Evolutionary conservation across 768 basidiomycete genomes (phyloP).

Genomic region (Nevesoporus exiguus): DNA sequence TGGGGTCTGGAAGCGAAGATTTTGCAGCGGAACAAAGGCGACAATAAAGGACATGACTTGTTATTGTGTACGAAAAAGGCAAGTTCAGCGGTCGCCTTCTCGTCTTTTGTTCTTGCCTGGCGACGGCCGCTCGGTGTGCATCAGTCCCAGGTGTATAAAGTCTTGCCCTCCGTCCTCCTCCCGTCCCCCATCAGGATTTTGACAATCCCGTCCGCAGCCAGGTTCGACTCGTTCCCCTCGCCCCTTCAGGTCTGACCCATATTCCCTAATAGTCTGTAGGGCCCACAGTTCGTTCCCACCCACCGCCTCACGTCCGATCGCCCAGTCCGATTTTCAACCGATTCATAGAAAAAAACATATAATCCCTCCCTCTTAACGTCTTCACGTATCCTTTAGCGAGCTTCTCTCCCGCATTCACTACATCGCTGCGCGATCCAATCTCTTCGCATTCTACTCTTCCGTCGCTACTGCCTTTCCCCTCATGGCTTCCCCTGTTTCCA

Average conservation of each 20-base stretch:
- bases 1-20: slow-evolving; percentile 11
- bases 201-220: slow-evolving; percentile 36
- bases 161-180: neutral
- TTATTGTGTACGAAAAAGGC: slow-evolving; percentile 33
- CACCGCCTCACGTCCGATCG: slow-evolving; percentile 17
- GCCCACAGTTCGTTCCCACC: slow-evolving; percentile 9
- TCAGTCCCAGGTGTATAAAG: slow-evolving; percentile 26
- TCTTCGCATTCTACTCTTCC: slow-evolving; percentile 21
- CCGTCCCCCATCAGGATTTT: slow-evolving; percentile 31
- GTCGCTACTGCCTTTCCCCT: slow-evolving; percentile 4
- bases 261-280: slow-evolving; percentile 26
- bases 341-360: slow-evolving; percentile 8
- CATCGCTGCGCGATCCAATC: slow-evolving; percentile 32
- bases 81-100: slow-evolving; percentile 5
- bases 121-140: slow-evolving; percentile 17
- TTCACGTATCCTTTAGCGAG: slow-evolving; percentile 26
- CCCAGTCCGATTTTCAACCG: slow-evolving; percentile 27
- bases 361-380: slow-evolving; percentile 19
- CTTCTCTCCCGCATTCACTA: slow-evolving; percentile 22
- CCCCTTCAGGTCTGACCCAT: slow-evolving; percentile 7
- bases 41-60: slow-evolving; percentile 21
- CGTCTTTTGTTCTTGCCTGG: slow-evolving; percentile 35
- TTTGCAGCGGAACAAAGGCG: slow-evolving; percentile 14
- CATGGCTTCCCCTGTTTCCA: slow-evolving; percentile 39
- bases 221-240: slow-evolving; percentile 13